Conservation (phyloP, 495 filamentous ascomycete species). For the Tuber brumale region DNA sequence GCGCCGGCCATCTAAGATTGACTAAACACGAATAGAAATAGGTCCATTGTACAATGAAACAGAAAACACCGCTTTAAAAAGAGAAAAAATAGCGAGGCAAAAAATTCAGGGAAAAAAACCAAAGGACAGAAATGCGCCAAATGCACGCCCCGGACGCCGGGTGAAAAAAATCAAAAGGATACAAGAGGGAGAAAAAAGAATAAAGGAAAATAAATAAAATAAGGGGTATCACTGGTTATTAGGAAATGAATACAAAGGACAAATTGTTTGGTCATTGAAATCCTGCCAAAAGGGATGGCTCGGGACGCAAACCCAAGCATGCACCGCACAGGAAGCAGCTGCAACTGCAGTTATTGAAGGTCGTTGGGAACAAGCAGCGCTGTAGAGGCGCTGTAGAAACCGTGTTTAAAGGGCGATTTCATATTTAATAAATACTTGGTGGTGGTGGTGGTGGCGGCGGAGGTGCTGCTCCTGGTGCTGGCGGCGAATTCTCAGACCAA, state of each 20-base stretch:
- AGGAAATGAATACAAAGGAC: background rate
- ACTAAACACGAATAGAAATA: background rate
- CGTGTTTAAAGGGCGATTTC: background rate
- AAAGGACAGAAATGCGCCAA: background rate
- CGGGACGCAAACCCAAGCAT: background rate
- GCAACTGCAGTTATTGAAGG: background rate
- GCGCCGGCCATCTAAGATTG: conserved; percentile 2
- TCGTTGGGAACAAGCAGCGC: background rate
- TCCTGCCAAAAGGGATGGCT: background rate
- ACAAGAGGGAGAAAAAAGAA: background rate
- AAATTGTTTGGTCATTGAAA: background rate
- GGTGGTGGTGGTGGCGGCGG: background rate
- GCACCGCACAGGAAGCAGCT: background rate
- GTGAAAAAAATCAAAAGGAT: background rate
- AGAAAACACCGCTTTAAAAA: background rate
- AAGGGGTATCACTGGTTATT: background rate
- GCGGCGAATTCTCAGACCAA: background rate
- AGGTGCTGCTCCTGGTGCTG: background rate
- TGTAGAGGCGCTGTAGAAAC: background rate
- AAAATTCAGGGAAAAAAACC: background rate
- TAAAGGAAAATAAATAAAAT: background rate
- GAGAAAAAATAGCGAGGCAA: background rate
- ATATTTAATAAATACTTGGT: background rate
- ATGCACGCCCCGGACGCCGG: background rate
- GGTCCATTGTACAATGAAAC: background rate